Conservation (phyloP, 1,284 basidiomycete genomes). For the Boletus sp. region DNA sequence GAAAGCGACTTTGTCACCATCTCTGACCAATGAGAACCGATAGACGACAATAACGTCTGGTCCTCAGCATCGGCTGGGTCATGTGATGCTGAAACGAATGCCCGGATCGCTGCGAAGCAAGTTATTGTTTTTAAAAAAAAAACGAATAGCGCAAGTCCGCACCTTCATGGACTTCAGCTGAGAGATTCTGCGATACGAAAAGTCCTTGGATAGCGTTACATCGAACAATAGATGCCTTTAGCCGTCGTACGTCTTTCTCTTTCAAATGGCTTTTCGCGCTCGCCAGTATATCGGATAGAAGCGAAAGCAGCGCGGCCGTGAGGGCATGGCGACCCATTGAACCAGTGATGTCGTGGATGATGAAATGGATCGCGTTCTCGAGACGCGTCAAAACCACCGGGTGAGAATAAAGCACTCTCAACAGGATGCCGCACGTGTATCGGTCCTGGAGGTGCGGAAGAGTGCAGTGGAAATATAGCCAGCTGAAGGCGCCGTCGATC, state of each 20-base stretch:
- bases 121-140: background rate
- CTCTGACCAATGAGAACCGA: slow-evolving; percentile 34
- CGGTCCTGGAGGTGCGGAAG: slow-evolving; percentile 22
- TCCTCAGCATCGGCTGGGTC: slow-evolving; percentile 27
- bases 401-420: slow-evolving; percentile 30
- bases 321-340: slow-evolving; percentile 19
- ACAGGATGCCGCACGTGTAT: slow-evolving; percentile 25
- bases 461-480: slow-evolving; percentile 43
- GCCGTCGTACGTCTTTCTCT: slow-evolving; percentile 24
- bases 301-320: slow-evolving; percentile 29
- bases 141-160: slow-evolving; percentile 10
- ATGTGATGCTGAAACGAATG: slow-evolving; percentile 28
- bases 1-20: slow-evolving; percentile 11
- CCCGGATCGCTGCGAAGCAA: slow-evolving; percentile 28
- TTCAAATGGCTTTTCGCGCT: slow-evolving; percentile 27
- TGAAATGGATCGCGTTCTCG: slow-evolving; percentile 37
- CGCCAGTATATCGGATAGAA: slow-evolving; percentile 37
- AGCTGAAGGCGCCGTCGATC: slow-evolving; percentile 37
- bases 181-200: slow-evolving; percentile 30
- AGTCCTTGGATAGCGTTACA: slow-evolving; percentile 32
- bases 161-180: slow-evolving; percentile 34
- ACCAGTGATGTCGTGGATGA: slow-evolving; percentile 38
- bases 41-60: slow-evolving; percentile 25
- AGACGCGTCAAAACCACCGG: slow-evolving; percentile 28
- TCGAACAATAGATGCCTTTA: slow-evolving; percentile 43